phyloP scores from a whole-genome alignment of 169 alveolate species.

The Cryptosporidium canis region DNA sequence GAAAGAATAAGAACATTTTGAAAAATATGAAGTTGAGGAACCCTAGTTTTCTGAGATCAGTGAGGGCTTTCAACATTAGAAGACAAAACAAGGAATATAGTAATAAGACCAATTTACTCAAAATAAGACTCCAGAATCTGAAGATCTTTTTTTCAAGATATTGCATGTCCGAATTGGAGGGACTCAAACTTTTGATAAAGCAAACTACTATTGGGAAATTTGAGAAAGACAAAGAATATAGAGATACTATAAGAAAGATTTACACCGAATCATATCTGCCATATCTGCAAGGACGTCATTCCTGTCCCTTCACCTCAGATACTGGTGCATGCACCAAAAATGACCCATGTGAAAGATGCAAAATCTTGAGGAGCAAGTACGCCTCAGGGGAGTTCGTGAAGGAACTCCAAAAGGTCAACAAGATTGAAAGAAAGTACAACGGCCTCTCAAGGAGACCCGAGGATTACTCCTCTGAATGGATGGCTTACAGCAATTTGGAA shows the following conservation, averaged over 20 bases:
- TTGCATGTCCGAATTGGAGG: slow-evolving; percentile 4
- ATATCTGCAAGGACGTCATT: neutral
- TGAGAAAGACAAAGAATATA: neutral
- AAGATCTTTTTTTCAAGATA: slow-evolving; percentile 1
- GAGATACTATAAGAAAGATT: neutral
- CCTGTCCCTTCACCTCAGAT: neutral
- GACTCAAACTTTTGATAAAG: neutral
- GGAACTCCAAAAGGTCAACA: neutral
- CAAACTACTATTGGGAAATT: slow-evolving; percentile 10
- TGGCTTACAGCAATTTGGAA: neutral
- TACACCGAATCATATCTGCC: neutral
- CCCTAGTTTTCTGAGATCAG: neutral
- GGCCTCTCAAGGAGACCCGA: neutral
- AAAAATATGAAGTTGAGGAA: neutral
- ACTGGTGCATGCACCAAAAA: neutral
- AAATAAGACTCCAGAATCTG: slow-evolving; percentile 8
- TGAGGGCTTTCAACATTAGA: neutral
- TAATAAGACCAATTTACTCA: neutral
- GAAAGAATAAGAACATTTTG: neutral
- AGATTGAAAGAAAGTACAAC: neutral
- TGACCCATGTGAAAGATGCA: neutral
- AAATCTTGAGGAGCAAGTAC: neutral
- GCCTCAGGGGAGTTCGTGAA: neutral
- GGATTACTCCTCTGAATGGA: neutral
- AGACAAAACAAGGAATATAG: neutral